Conservation (phyloP, 768 basidiomycete genomes). For the Tricholoma furcatifolium region DNA sequence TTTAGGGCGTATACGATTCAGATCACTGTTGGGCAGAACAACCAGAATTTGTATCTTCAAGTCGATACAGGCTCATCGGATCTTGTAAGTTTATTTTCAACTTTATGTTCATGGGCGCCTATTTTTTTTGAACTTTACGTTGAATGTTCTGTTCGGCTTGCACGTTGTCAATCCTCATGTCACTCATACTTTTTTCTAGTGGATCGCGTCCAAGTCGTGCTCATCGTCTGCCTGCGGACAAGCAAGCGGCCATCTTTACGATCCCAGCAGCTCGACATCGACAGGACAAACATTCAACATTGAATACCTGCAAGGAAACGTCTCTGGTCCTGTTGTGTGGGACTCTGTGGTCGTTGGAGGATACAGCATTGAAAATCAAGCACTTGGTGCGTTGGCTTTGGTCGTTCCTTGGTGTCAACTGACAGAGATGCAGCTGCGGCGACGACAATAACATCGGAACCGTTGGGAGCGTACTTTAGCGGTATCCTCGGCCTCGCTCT, state of each 20-base stretch:
- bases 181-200: conserved; percentile 36
- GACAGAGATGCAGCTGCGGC: conserved; percentile 51
- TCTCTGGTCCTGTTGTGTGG: conserved; percentile 67
- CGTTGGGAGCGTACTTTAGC: conserved; percentile 52
- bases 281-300: conserved; percentile 49
- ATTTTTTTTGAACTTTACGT: not conserved
- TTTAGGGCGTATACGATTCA: conserved; percentile 66
- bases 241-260: conserved; percentile 50
- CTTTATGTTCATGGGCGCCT: not conserved
- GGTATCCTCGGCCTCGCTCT: conserved; percentile 79
- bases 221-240: conserved; percentile 49
- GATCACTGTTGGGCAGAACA: conserved; percentile 47
- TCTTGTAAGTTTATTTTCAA: conserved; percentile 46
- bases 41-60: conserved; percentile 60
- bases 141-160: too few relatives aligned
- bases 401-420: not conserved
- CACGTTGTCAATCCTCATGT: not conserved
- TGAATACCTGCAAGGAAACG: conserved; percentile 57
- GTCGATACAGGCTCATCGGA: conserved; percentile 85
- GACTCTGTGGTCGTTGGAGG: conserved; percentile 62
- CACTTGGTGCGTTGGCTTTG: conserved; percentile 51
- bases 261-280: conserved; percentile 45
- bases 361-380: conserved; percentile 64
- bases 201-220: conserved; percentile 73
- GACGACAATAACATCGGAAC: conserved; percentile 50